Evolutionary conservation across 1,139 yeast species (phyloP).

Genomic region (Sugiyamaella sp.): DNA sequence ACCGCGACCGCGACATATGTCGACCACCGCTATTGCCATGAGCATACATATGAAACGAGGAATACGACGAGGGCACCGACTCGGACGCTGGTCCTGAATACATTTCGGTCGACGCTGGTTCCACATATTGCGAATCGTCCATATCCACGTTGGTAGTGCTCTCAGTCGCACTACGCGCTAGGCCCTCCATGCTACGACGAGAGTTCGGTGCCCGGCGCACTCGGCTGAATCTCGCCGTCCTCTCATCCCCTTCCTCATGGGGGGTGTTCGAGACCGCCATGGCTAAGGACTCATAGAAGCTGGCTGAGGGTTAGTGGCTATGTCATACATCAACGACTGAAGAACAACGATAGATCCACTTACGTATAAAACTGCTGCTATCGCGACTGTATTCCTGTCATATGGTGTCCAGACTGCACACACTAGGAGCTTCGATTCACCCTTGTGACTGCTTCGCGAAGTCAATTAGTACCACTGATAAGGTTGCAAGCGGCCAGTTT

Average conservation of each 20-base stretch:
- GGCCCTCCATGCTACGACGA: neutral
- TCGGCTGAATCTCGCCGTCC: slow-evolving; percentile 13
- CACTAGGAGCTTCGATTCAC: too few relatives aligned
- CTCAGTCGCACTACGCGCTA: neutral
- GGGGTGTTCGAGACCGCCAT: slow-evolving; percentile 4
- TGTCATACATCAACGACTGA: too few relatives aligned
- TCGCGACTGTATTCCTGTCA: neutral
- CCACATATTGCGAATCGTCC: slow-evolving; percentile 34
- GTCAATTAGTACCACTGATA: too few relatives aligned
- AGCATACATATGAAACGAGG: slow-evolving; percentile 79
- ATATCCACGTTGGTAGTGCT: neutral
- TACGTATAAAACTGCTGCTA: neutral
- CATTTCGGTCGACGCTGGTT: slow-evolving; percentile 59
- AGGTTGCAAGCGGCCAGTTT: neutral
- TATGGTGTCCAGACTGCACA: neutral
- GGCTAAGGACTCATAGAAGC: slow-evolving; percentile 10
- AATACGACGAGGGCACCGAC: slow-evolving; percentile 85
- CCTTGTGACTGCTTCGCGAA: too few relatives aligned
- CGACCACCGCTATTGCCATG: slow-evolving; percentile 53
- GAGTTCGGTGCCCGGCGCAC: slow-evolving; percentile 2
- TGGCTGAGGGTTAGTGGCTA: neutral
- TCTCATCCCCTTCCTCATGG: slow-evolving; percentile 10
- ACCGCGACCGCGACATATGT: slow-evolving; percentile 40
- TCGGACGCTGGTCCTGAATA: slow-evolving; percentile 91
- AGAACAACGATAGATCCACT: neutral